Percentiles rank a stretch among this genome's conserved stretches.
Conservation (phyloP, 345 rosid genomes). For the Orychophragmus violaceus region DNA sequence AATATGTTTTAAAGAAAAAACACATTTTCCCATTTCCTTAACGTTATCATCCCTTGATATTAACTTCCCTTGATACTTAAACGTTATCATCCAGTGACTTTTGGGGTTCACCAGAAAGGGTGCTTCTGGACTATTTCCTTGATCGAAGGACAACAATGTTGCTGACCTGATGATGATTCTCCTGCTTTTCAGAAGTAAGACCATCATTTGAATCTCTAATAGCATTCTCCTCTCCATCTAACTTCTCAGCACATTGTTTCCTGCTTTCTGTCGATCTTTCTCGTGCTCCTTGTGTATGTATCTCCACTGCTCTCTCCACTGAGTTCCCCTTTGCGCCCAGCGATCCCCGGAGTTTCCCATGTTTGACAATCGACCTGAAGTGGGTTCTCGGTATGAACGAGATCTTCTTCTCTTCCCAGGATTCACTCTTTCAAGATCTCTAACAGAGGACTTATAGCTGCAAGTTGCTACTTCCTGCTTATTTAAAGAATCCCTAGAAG, state of each 20-base stretch:
- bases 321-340: background rate
- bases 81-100: slow-evolving; percentile 26
- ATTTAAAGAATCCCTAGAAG: slow-evolving; percentile 39
- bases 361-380: slow-evolving; percentile 26
- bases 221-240: slow-evolving; percentile 29
- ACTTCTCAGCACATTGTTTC: background rate
- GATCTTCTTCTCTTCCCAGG: slow-evolving; percentile 17
- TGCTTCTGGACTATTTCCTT: slow-evolving; percentile 26
- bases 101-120: slow-evolving; percentile 20
- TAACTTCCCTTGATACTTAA: slow-evolving; percentile 21
- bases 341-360: slow-evolving; percentile 28
- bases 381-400: slow-evolving; percentile 14
- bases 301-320: slow-evolving; percentile 22
- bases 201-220: slow-evolving; percentile 27
- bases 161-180: slow-evolving; percentile 7
- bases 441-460: slow-evolving; percentile 30
- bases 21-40: background rate
- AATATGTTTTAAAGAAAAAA: background rate
- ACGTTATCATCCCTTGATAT: slow-evolving; percentile 18
- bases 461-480: slow-evolving; percentile 30
- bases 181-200: slow-evolving; percentile 25
- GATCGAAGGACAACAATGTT: slow-evolving; percentile 49
- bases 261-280: slow-evolving; percentile 1
- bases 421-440: background rate
- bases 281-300: slow-evolving; percentile 12